phyloP scores from a whole-genome alignment of 371 early-diverging fungal genomes.

The Mortierella sp. region DNA sequence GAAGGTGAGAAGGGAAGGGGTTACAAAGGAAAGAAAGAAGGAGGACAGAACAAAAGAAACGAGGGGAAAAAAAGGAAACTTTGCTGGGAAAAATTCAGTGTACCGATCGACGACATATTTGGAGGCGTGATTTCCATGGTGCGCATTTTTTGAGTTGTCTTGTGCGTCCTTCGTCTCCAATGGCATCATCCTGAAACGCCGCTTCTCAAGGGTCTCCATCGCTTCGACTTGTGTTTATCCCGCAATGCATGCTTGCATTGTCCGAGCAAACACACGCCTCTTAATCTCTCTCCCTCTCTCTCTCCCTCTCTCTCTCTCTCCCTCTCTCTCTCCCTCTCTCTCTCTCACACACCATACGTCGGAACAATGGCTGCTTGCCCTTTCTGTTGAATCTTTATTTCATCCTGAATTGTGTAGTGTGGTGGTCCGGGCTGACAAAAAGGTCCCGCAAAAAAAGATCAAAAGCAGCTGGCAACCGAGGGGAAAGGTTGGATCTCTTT shows the following conservation, averaged over 20 bases:
- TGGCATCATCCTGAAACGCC: not conserved
- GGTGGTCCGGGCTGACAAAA: too few relatives aligned
- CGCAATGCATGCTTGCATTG: not conserved
- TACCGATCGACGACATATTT: not conserved
- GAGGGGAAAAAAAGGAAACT: not conserved
- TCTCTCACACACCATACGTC: not conserved
- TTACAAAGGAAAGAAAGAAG: not conserved
- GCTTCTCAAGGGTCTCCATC: not conserved
- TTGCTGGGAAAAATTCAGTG: not conserved
- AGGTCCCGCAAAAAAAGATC: too few relatives aligned
- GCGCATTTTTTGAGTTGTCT: not conserved
- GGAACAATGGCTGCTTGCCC: not conserved
- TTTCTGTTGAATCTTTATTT: not conserved
- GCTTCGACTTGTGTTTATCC: not conserved
- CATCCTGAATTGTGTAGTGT: slow-evolving; percentile 1
- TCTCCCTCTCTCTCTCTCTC: not conserved
- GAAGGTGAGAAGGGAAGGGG: not conserved
- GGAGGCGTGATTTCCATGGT: not conserved
- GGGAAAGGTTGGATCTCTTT: not conserved
- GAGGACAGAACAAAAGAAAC: not conserved
- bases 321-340: not conserved
- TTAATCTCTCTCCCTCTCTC: too few relatives aligned
- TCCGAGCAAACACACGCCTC: not conserved
- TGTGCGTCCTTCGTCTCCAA: not conserved
- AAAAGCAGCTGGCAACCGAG: not conserved